Evolutionary conservation across 2,329 filamentous ascomycete genomes (phyloP).

Genomic region (Verticillium zaregamsianum): DNA sequence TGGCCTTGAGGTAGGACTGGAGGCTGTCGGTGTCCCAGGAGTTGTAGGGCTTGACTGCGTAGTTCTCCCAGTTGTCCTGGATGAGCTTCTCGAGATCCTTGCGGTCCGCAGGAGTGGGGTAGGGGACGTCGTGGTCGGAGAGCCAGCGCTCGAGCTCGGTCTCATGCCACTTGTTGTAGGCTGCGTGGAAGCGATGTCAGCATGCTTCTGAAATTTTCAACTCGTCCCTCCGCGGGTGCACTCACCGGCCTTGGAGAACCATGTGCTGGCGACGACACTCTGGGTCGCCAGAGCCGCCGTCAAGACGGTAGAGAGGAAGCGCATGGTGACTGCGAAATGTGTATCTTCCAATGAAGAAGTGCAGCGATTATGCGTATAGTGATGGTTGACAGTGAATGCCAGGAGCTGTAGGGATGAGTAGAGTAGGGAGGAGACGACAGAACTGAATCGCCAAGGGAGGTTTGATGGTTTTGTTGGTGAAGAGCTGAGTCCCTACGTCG

Average conservation of each 20-base stretch:
- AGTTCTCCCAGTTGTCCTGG: constrained; percentile 81
- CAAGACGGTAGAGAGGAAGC: constrained; percentile 66
- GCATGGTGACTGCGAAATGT: constrained; percentile 56
- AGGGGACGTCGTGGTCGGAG: constrained; percentile 83
- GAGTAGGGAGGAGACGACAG: constrained; percentile 1
- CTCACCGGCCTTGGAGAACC: constrained; percentile 84
- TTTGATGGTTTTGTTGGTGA: constrained; percentile 12
- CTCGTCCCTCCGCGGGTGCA: not conserved
- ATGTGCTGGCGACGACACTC: constrained; percentile 67
- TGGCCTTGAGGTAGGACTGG: constrained; percentile 61
- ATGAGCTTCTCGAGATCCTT: constrained; percentile 93
- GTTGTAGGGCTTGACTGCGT: constrained; percentile 71
- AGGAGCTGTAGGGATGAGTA: constrained; percentile 6
- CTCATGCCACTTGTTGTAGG: constrained; percentile 98
- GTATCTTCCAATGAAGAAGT: constrained; percentile 8
- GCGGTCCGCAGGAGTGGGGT: constrained; percentile 85
- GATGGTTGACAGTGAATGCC: constrained; percentile 15
- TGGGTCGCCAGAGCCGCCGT: constrained; percentile 69
- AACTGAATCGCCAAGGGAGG: constrained; percentile 5
- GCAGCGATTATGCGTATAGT: constrained; percentile 4
- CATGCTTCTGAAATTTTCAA: not conserved
- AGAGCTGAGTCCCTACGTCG: not conserved
- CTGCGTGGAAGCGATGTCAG: constrained; percentile 38
- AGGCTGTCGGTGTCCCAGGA: constrained; percentile 71
- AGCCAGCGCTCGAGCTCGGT: constrained; percentile 97